phyloP scores from a whole-genome alignment of 2,329 filamentous ascomycete species.

The Cladosporium velox region DNA sequence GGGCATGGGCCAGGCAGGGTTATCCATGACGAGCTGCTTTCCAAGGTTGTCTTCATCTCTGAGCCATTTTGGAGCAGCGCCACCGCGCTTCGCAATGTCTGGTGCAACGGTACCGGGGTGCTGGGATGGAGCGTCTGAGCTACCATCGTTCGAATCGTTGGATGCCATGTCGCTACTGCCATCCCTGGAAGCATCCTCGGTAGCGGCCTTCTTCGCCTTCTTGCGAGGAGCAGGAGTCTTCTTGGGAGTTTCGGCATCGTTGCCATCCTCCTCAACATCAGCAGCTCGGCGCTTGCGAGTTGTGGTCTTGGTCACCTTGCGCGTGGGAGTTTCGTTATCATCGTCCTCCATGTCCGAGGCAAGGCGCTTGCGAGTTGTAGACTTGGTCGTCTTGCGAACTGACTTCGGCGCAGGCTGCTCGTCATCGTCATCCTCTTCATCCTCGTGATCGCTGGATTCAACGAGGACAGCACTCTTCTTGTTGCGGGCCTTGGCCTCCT shows the following conservation, averaged over 20 bases:
- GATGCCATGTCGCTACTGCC: background rate
- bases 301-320: background rate
- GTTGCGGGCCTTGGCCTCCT: background rate
- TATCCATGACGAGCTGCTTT: background rate
- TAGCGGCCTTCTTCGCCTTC: background rate
- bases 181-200: background rate
- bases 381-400: background rate
- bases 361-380: background rate
- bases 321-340: too few species aligned
- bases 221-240: background rate
- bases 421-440: background rate
- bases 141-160: background rate
- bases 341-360: background rate
- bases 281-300: background rate
- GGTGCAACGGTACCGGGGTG: background rate
- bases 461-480: background rate
- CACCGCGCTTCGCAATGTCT: background rate
- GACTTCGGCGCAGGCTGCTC: background rate
- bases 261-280: background rate
- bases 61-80: slow-evolving; percentile 9
- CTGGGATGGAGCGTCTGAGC: background rate
- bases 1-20: background rate
- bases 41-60: slow-evolving; percentile 10
- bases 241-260: background rate
- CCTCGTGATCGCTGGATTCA: background rate